Base-by-base conservation (phyloP, 2,329 filamentous ascomycete genomes). In the Exophiala sideris region DNA sequence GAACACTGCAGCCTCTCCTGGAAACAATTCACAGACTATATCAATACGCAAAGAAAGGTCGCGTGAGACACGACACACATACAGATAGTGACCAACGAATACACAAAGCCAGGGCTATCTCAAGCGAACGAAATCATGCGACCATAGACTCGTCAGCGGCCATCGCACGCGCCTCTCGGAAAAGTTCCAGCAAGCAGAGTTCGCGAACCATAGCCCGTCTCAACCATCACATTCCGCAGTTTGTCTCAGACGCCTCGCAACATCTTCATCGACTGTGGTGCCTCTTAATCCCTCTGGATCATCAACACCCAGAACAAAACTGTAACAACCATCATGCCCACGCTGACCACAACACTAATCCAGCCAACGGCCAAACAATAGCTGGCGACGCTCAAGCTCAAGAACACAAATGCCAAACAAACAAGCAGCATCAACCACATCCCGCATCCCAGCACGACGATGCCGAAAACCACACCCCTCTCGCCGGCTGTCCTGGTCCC, bases 401-500 rank as follows among this genome's bases (percentile, higher is more conserved):
- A 48, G 42, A 61, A 58, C 39, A 61, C 57, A 48, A 61, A 56
- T 6, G 56, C 58, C 35, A 61, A 21, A 38, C 54, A 52, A 35
- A 52, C 49, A 18, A 57, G 11, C 33, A 58, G 36, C 46, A 58
- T 56, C 32, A 61, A 24, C 48, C 56, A 55, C 45, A 58, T 45
- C 2, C 55, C 56, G 3, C 46, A 6, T 1, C 56, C 56, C 16
- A 61, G 44, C 16, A 58, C 54, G n/a, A 61, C 58, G 34, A 61
- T 58, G 1, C 56, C 56, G n/a, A 54, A 57, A 10, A 61, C 58
- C 1, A 58, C 56, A 7, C 52, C 29, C 32, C 50, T 58, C 29
- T 61, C 58, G 5, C 51, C 56, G 9, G 48, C 53, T 16, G 52
- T 61, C 10, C 57, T 50, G 14, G 18, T 58, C 6, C 58, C 58